Base-by-base conservation (phyloP, 2,329 filamentous ascomycete genomes). In the Polytolypa hystricis region DNA sequence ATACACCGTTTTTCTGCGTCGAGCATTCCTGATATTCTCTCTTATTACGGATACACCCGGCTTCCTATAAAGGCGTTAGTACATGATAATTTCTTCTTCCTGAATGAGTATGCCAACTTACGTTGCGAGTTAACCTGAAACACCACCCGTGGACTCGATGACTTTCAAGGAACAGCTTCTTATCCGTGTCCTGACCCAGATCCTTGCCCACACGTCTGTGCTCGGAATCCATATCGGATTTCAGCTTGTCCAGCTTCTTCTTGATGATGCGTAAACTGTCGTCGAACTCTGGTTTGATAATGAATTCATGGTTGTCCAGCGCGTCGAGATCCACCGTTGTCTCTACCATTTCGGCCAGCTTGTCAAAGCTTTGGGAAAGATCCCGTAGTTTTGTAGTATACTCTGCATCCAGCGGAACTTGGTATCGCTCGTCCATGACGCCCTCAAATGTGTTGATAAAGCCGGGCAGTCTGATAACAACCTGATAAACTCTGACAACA, bases 201-300 rank as follows among this genome's bases (percentile, higher is more conserved):
- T 98, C 89, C 25, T 74, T 69, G 6, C 83, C 82, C 0, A 85
- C 84, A 19, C 74, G 70, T 34, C 69, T 66, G 51, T 93, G 91
- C 56, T 96, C 89, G 20, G 70, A 70, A 34, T 87, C 74, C 75
- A 98, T 95, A 37, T 87, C 81, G 29, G 77, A 68, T 44, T 80
- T 79, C 18, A 94, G 66, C 53, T 80, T 84, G 54, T 96, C 89
- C 2, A 98, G 75, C 55, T 89, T 91, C 63, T 84, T 87, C 35
- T 84, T 78, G 48, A 98, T 93, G n/a, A 84, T 77, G 12, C 81
- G 77, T 25, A 98, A 68, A 37, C 79, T 74, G 40, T 95, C 86
- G 52, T 98, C 91, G 46, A 95, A 98, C 54, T 98, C 91, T 1
- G 93, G 84, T 62, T 96, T 98, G 71, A 98, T 98, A 51, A 95